A percentile compares a stretch with the other conserved stretches of the same genome.
Evolutionary conservation across 2,329 filamentous ascomycete species (phyloP).

Genomic region (Didymella arachidicola): DNA sequence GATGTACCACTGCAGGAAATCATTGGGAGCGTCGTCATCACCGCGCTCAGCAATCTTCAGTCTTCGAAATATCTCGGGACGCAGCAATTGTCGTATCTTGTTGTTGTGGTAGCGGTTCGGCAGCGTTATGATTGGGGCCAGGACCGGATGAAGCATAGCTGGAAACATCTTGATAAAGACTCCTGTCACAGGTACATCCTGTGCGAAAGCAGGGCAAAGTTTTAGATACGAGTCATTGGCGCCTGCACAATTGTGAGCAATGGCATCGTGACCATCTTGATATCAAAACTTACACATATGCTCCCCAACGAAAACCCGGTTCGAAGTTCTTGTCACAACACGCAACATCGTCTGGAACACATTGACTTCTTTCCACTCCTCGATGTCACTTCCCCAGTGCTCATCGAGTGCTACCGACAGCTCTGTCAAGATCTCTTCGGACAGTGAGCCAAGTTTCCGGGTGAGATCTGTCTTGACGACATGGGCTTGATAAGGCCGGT

Average conservation of each 20-base stretch:
- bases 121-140: constrained; percentile 6
- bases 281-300: not conserved
- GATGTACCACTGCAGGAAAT: constrained; percentile 5
- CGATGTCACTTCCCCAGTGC: constrained; percentile 4
- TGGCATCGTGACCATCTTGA: not conserved
- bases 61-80: constrained; percentile 3
- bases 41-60: constrained; percentile 2
- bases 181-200: constrained; percentile 1
- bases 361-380: constrained; percentile 5
- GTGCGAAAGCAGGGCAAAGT: constrained; percentile 1
- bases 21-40: constrained; percentile 1
- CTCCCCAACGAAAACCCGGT: constrained; percentile 2
- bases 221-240: constrained; percentile 1
- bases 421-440: constrained; percentile 5
- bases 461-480: constrained; percentile 1
- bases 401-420: not conserved
- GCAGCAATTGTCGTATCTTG: constrained; percentile 4
- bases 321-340: constrained; percentile 5
- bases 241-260: not conserved
- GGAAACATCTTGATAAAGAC: not conserved
- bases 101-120: constrained; percentile 7
- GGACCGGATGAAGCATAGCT: not conserved
- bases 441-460: constrained; percentile 1
- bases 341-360: constrained; percentile 4
- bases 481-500: not conserved